Conservation (phyloP, 2,329 filamentous ascomycete species). For the Rhinocladiella similis region DNA sequence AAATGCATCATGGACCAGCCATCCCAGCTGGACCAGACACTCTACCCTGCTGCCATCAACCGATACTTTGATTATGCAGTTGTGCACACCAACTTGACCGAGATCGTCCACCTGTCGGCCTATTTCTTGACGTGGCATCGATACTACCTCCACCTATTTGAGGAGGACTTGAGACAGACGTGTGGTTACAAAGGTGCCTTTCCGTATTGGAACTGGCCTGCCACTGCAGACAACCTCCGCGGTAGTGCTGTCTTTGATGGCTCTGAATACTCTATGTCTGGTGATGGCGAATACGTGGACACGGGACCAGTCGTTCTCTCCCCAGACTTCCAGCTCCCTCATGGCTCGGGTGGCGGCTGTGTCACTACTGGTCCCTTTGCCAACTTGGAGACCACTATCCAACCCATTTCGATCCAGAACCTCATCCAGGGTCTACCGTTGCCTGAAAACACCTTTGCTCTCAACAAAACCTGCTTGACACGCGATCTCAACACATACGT, state of each 20-base stretch:
- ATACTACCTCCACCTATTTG: slow-evolving; percentile 44
- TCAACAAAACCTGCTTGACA: slow-evolving; percentile 29
- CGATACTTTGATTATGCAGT: slow-evolving; percentile 44
- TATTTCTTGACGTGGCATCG: slow-evolving; percentile 49
- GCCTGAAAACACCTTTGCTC: slow-evolving; percentile 24
- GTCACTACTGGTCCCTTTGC: slow-evolving; percentile 31
- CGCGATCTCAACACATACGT: slow-evolving; percentile 30
- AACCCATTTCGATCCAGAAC: slow-evolving; percentile 19
- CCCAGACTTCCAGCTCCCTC: slow-evolving; percentile 24
- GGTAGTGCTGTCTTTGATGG: slow-evolving; percentile 40
- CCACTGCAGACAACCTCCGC: slow-evolving; percentile 34
- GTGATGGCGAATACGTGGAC: slow-evolving; percentile 30
- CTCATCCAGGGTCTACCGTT: slow-evolving; percentile 26
- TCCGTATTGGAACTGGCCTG: slow-evolving; percentile 45
- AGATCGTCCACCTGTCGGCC: slow-evolving; percentile 37
- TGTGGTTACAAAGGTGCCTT: slow-evolving; percentile 48
- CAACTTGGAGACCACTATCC: slow-evolving; percentile 26
- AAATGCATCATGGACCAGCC: slow-evolving; percentile 38
- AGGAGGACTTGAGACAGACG: slow-evolving; percentile 44
- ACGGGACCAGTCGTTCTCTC: slow-evolving; percentile 20
- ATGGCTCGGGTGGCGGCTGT: slow-evolving; percentile 32
- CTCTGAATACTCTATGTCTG: slow-evolving; percentile 38
- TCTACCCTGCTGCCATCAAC: slow-evolving; percentile 36
- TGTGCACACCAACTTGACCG: slow-evolving; percentile 39
- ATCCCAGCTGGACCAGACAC: slow-evolving; percentile 34